Conservation (phyloP, 768 basidiomycete species). For the Russula brevipes region DNA sequence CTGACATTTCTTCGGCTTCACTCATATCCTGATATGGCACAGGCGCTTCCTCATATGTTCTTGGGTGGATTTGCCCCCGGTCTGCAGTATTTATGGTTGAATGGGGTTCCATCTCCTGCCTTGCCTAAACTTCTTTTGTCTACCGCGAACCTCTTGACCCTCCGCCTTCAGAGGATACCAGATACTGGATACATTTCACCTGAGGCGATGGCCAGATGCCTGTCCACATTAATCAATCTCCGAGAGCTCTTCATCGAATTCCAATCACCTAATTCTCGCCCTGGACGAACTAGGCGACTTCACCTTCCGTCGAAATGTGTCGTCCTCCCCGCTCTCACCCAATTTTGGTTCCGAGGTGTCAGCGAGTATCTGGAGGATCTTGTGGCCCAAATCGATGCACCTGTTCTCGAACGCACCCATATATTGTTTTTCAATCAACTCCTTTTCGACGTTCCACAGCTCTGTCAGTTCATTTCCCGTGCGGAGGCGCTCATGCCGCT, state of each 20-base stretch:
- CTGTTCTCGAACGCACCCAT: not conserved
- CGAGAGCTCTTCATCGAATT: not conserved
- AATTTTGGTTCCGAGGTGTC: not conserved
- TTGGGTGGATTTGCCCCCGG: too few species aligned
- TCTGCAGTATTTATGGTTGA: too few species aligned
- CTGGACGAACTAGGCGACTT: not conserved
- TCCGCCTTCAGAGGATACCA: conserved; percentile 6
- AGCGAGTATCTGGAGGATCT: not conserved
- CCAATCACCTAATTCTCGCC: not conserved
- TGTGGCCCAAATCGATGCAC: not conserved
- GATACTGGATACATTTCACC: conserved; percentile 2
- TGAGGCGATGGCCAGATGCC: not conserved
- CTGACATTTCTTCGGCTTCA: too few species aligned
- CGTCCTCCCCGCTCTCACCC: not conserved
- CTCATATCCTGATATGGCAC: too few species aligned
- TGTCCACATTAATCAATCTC: not conserved
- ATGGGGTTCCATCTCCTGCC: too few species aligned
- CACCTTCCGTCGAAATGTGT: not conserved
- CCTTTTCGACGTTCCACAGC: too few species aligned
- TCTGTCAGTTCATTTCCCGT: too few species aligned
- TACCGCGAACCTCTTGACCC: not conserved
- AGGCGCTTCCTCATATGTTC: too few species aligned
- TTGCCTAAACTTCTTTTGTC: not conserved
- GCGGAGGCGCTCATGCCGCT: too few species aligned
- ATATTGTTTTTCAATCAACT: too few species aligned